Evolutionary conservation across 1,139 yeast genomes (phyloP).

Genomic region (Geotrichum aggregatum): DNA sequence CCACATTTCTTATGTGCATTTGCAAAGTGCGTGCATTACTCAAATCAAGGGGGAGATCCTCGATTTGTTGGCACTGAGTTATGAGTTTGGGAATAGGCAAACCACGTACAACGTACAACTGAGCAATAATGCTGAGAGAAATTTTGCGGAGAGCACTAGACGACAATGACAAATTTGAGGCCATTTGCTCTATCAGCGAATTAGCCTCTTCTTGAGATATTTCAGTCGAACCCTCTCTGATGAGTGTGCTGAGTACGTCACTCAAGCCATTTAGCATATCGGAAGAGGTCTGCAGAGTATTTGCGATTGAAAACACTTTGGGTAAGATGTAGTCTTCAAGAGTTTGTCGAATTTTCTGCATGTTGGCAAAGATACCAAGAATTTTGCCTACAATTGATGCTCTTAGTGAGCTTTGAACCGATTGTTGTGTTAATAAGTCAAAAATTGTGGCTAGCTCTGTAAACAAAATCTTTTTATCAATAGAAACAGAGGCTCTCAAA

Average conservation of each 20-base stretch:
- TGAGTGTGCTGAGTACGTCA: slow-evolving; percentile 17
- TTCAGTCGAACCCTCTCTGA: slow-evolving; percentile 9
- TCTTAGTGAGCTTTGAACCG: slow-evolving; percentile 10
- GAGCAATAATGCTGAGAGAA: slow-evolving; percentile 44
- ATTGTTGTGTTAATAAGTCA: slow-evolving; percentile 2
- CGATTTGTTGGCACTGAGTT: slow-evolving; percentile 53
- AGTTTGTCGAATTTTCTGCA: slow-evolving; percentile 13
- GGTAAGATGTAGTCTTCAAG: slow-evolving; percentile 12
- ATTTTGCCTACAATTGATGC: slow-evolving; percentile 25
- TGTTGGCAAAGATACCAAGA: slow-evolving; percentile 19
- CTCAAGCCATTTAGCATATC: slow-evolving; percentile 23
- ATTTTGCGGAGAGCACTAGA: slow-evolving; percentile 47
- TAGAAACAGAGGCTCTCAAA: slow-evolving; percentile 19
- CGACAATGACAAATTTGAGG: slow-evolving; percentile 32
- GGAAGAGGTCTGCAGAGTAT: slow-evolving; percentile 18
- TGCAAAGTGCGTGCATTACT: slow-evolving; percentile 73
- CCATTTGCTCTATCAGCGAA: background rate
- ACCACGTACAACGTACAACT: slow-evolving; percentile 35
- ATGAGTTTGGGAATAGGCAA: slow-evolving; percentile 33
- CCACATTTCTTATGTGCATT: slow-evolving; percentile 62
- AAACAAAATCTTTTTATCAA: slow-evolving; percentile 20
- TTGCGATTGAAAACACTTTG: slow-evolving; percentile 8
- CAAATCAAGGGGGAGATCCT: slow-evolving; percentile 65
- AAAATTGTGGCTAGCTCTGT: slow-evolving; percentile 14
- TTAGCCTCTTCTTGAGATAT: slow-evolving; percentile 10